Evolutionary conservation across 768 basidiomycete genomes (phyloP).

Genomic region (Lactarius quietus): DNA sequence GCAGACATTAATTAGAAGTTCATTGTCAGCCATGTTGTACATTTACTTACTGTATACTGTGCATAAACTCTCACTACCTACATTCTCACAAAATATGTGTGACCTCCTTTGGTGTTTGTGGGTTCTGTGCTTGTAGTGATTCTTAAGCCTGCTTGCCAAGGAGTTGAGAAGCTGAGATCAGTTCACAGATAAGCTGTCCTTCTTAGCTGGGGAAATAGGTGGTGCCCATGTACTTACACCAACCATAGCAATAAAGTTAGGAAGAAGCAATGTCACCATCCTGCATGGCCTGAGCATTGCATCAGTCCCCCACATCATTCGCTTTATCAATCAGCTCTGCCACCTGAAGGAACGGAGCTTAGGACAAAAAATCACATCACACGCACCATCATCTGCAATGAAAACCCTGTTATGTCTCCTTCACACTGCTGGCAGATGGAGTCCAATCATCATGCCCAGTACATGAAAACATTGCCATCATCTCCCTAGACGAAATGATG

Average conservation of each 20-base stretch:
- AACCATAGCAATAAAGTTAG: not conserved
- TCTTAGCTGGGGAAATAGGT: not conserved
- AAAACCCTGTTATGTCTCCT: no score
- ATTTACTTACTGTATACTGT: no score
- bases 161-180: no score
- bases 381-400: slow-evolving; percentile 6
- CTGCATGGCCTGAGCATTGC: slow-evolving; percentile 56
- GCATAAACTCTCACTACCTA: not conserved
- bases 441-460: no score
- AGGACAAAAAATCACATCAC: not conserved
- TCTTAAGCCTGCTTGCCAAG: not conserved
- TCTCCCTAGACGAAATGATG: no score
- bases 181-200: not conserved
- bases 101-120: no score
- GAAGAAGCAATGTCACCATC: slow-evolving; percentile 47
- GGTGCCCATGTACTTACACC: not conserved
- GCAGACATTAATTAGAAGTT: not conserved
- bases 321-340: slow-evolving; percentile 77
- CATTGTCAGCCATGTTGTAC: not conserved
- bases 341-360: slow-evolving; percentile 47
- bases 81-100: not conserved
- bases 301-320: slow-evolving; percentile 71
- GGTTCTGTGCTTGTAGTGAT: no score
- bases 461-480: no score
- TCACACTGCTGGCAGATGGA: no score